These are phyloP conservation scores for Diplocarpon mali DNA, from an alignment of 2,329 filamentous ascomycete genomes.

Conservation along the genomic window DNA sequence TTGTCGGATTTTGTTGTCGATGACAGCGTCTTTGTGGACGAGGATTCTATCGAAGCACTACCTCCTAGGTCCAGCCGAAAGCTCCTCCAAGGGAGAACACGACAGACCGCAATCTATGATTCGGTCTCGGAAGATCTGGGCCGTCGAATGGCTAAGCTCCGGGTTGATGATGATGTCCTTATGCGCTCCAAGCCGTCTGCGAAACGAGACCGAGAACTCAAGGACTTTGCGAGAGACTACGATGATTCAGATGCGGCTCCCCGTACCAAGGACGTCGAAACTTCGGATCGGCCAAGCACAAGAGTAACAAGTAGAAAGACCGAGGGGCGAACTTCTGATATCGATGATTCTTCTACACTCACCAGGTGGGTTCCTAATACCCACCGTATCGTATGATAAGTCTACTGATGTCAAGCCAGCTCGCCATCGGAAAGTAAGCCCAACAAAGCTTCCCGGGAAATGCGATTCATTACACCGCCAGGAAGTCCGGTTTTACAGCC, in stretches of 20 bases:
- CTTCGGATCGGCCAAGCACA: background rate
- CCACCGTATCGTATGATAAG: background rate
- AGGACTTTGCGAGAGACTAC: slow-evolving; percentile 3
- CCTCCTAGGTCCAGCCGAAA: slow-evolving; percentile 19
- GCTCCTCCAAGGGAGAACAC: slow-evolving; percentile 20
- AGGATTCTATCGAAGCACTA: slow-evolving; percentile 14
- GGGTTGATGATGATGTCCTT: slow-evolving; percentile 3
- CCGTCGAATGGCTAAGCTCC: slow-evolving; percentile 9
- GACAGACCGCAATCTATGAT: background rate
- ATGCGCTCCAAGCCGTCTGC: background rate
- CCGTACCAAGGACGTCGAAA: background rate
- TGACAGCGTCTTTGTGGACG: slow-evolving; percentile 17
- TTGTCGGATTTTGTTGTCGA: slow-evolving; percentile 26
- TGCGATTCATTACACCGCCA: slow-evolving; percentile 21
- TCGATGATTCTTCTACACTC: slow-evolving; percentile 18
- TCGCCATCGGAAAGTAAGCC: slow-evolving; percentile 17
- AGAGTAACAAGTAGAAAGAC: background rate
- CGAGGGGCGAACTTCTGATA: slow-evolving; percentile 10
- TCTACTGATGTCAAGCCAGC: slow-evolving; percentile 10
- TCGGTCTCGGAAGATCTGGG: slow-evolving; percentile 14
- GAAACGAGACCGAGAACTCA: background rate
- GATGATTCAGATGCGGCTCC: background rate
- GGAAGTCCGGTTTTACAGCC: slow-evolving; percentile 19
- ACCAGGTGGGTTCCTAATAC: slow-evolving; percentile 13
- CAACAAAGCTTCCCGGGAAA: slow-evolving; percentile 15